Evolutionary conservation across 306 rosid genomes (phyloP).

Genomic region (Cicer arietinum): DNA sequence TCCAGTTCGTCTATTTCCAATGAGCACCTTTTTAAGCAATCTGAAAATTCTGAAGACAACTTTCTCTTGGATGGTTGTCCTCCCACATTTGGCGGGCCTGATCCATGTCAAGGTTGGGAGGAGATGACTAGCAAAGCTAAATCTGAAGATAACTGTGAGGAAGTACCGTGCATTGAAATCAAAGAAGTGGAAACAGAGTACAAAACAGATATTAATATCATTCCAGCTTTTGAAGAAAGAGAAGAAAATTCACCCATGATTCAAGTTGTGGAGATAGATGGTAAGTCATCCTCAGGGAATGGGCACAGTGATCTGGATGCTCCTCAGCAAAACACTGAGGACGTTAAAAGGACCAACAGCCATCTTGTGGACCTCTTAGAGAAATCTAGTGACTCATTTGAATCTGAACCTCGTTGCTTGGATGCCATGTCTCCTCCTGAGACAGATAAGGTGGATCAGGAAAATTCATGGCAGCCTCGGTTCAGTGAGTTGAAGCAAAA

Average conservation of each 20-base stretch:
- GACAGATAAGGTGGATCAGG: slow-evolving; percentile 45
- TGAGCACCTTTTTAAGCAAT: slow-evolving; percentile 44
- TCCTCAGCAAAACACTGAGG: slow-evolving; percentile 50
- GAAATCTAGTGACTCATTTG: slow-evolving; percentile 52
- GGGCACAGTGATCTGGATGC: slow-evolving; percentile 47
- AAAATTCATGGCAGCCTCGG: slow-evolving; percentile 40
- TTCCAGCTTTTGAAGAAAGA: slow-evolving; percentile 49
- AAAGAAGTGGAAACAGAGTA: slow-evolving; percentile 46
- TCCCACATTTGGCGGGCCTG: slow-evolving; percentile 56
- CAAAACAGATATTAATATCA: slow-evolving; percentile 33
- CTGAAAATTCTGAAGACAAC: slow-evolving; percentile 55
- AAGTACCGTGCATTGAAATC: slow-evolving; percentile 59
- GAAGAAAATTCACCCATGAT: slow-evolving; percentile 42
- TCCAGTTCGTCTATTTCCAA: slow-evolving; percentile 36
- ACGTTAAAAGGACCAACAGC: slow-evolving; percentile 54
- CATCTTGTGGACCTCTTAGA: slow-evolving; percentile 52
- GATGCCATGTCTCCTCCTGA: slow-evolving; percentile 43
- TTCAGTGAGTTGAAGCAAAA: slow-evolving; percentile 47
- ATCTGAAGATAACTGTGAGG: slow-evolving; percentile 58
- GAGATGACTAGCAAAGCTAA: slow-evolving; percentile 49
- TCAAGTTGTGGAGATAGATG: slow-evolving; percentile 33
- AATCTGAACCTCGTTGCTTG: slow-evolving; percentile 43
- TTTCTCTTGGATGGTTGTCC: slow-evolving; percentile 58
- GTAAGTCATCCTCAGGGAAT: slow-evolving; percentile 40
- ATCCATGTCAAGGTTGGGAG: slow-evolving; percentile 68